Evolutionary conservation across 2,329 filamentous ascomycete species (phyloP).

Genomic region (Paraconiothyrium brasiliense): DNA sequence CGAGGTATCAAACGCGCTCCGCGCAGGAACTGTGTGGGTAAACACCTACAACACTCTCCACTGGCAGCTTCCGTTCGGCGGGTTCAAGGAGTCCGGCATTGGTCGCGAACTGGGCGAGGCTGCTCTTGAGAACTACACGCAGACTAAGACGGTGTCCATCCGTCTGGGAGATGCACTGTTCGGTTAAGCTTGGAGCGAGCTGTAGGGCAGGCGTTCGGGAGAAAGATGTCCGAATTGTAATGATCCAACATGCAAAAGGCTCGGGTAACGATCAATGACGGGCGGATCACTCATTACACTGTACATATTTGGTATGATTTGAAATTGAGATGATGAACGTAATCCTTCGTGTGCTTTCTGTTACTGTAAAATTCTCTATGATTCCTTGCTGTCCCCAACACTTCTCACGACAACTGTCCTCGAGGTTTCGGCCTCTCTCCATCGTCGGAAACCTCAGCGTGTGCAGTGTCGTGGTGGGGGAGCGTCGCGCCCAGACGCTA

Average conservation of each 20-base stretch:
- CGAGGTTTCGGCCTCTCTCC: too few relatives aligned
- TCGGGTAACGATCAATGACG: neutral
- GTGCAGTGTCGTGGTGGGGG: too few relatives aligned
- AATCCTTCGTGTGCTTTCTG: neutral
- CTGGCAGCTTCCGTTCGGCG: slow-evolving; percentile 68
- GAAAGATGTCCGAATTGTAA: slow-evolving; percentile 3
- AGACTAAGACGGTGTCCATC: slow-evolving; percentile 57
- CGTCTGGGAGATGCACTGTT: slow-evolving; percentile 61
- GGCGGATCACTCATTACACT: slow-evolving; percentile 10
- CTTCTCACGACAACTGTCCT: too few relatives aligned
- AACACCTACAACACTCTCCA: slow-evolving; percentile 79
- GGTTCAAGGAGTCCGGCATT: slow-evolving; percentile 60
- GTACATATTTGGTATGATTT: slow-evolving; percentile 21
- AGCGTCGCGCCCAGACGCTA: too few relatives aligned
- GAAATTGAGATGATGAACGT: slow-evolving; percentile 8
- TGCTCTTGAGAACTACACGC: slow-evolving; percentile 58
- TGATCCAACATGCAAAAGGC: slow-evolving; percentile 10
- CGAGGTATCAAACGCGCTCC: slow-evolving; percentile 74
- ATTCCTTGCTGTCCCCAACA: too few relatives aligned
- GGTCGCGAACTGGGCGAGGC: slow-evolving; percentile 62
- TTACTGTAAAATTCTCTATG: neutral
- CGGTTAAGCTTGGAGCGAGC: slow-evolving; percentile 47
- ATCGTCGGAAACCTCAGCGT: too few relatives aligned
- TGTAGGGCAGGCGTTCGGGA: neutral
- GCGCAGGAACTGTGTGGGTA: slow-evolving; percentile 74